phyloP scores from a whole-genome alignment of 495 filamentous ascomycete genomes.

The Parathielavia appendiculata region DNA sequence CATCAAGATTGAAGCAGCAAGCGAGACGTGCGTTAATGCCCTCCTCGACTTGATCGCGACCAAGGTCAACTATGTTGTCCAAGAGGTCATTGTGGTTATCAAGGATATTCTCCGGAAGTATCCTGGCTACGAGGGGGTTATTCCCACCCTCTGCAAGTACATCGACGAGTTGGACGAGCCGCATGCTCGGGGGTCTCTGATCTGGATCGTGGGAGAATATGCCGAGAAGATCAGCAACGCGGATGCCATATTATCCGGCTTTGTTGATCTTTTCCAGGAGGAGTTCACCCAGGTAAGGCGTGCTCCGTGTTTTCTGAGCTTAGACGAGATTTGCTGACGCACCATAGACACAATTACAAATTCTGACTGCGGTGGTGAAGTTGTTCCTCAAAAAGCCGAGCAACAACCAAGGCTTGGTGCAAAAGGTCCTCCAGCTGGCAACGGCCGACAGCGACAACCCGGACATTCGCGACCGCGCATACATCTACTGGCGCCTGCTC shows the following conservation, averaged over 20 bases:
- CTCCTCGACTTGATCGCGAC: constrained; percentile 89
- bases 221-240: constrained; percentile 99
- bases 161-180: constrained; percentile 97
- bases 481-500: constrained; percentile 97
- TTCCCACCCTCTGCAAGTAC: constrained; percentile 91
- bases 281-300: constrained; percentile 67
- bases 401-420: constrained; percentile 78
- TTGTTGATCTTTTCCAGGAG: constrained; percentile 85
- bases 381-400: constrained; percentile 95
- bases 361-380: constrained; percentile 93
- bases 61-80: constrained; percentile 98
- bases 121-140: constrained; percentile 95
- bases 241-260: constrained; percentile 87
- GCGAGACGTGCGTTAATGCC: constrained; percentile 91
- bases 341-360: constrained; percentile 79
- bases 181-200: constrained; percentile 81
- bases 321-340: constrained; percentile 5
- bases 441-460: constrained; percentile 96
- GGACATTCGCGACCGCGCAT: constrained; percentile 92
- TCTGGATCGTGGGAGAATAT: constrained; percentile 99
- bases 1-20: constrained; percentile 93
- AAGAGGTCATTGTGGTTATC: constrained; percentile 96
- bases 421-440: constrained; percentile 86
- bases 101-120: constrained; percentile 98
- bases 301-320: neutral